Conservation (phyloP, 352 stramenopile genomes). For the Peronosclerospora sorghi region DNA sequence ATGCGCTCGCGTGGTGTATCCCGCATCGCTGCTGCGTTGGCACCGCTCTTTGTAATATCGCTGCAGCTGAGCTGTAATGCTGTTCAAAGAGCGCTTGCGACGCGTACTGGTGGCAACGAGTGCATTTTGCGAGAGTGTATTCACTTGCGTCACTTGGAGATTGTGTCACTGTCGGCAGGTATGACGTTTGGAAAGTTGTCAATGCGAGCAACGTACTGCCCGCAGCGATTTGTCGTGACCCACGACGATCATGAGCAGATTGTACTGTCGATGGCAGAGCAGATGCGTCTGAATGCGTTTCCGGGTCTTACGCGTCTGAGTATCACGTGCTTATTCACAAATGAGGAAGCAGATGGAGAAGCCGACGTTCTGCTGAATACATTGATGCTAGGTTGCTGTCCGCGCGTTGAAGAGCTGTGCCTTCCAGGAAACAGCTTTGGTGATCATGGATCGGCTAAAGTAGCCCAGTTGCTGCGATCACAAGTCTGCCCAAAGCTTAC, state of each 20-base stretch:
- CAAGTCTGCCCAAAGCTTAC: slow-evolving; percentile 67
- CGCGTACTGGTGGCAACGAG: slow-evolving; percentile 9
- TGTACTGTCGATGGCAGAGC: slow-evolving; percentile 53
- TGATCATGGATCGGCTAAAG: slow-evolving; percentile 72
- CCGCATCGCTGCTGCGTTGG: slow-evolving; percentile 29
- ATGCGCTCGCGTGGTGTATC: slow-evolving; percentile 54
- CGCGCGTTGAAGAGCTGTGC: slow-evolving; percentile 64
- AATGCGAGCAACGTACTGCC: slow-evolving; percentile 76
- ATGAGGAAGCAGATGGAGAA: slow-evolving; percentile 77
- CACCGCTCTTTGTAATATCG: slow-evolving; percentile 54
- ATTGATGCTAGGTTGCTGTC: slow-evolving; percentile 68
- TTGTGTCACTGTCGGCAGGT: slow-evolving; percentile 68
- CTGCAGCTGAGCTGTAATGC: slow-evolving; percentile 76
- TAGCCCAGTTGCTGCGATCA: slow-evolving; percentile 75
- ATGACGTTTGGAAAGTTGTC: slow-evolving; percentile 78
- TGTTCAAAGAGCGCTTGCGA: slow-evolving; percentile 47
- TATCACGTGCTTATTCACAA: slow-evolving; percentile 77
- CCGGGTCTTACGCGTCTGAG: slow-evolving; percentile 42
- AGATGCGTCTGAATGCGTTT: slow-evolving; percentile 54
- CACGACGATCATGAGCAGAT: slow-evolving; percentile 84
- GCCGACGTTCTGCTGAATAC: slow-evolving; percentile 73
- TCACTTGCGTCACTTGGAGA: slow-evolving; percentile 56
- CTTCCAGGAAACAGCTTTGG: slow-evolving; percentile 78
- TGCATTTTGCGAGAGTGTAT: slow-evolving; percentile 54
- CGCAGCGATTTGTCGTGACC: slow-evolving; percentile 78